Evolutionary conservation across 2,329 filamentous ascomycete genomes (phyloP), one percentile per base, ranked within the genome.

Genomic region (Curvularia sp.): DNA sequence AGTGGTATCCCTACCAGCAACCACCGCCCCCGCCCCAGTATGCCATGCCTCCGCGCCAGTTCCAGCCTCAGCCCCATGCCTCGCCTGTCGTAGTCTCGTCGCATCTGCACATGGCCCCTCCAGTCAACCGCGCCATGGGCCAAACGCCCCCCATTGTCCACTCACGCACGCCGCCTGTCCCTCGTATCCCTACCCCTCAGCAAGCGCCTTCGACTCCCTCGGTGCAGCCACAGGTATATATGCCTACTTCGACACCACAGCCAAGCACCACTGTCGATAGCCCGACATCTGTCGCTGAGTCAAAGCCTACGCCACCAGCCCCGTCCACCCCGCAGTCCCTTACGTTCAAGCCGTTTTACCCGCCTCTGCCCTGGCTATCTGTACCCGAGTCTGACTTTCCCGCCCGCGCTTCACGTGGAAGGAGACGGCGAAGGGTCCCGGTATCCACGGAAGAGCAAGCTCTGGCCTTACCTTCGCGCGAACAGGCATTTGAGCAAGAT

Each of bases 301-400:
- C 63, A 28, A 66, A 68, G 60, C 57, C 66, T n/a, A 53, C 45
- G 10, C 60, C 58, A 32, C 30, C 58, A 9, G 48, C 59, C 10
- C 59, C 63, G 15, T 61, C 66, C n/a, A 46, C 65, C 9, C 66
- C 69, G 15, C 69, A 70, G 43, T 67, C 67, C 23, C 61, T 69
- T 8, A 62, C 66, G 7, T 67, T 67, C 50, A 80, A 78, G 69
- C 81, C 82, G 1, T 86, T 81, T 69, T 79, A 80, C 59, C 81
- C 84, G 57, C 78, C 80, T 12, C 75, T 88, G 19, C 86, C 86
- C 10, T 88, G 86, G 86, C 80, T 86, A 32, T 88, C 86, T 12
- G 80, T 83, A 27, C 80, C 83, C 15, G 82, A 83, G 19, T 76
- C 75, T 30, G 75, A 80, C 2, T 88, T 88, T 67, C 86, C 86